Conservation (phyloP, 2,329 filamentous ascomycete species). For the Monilinia vaccinii-corymbosi region DNA sequence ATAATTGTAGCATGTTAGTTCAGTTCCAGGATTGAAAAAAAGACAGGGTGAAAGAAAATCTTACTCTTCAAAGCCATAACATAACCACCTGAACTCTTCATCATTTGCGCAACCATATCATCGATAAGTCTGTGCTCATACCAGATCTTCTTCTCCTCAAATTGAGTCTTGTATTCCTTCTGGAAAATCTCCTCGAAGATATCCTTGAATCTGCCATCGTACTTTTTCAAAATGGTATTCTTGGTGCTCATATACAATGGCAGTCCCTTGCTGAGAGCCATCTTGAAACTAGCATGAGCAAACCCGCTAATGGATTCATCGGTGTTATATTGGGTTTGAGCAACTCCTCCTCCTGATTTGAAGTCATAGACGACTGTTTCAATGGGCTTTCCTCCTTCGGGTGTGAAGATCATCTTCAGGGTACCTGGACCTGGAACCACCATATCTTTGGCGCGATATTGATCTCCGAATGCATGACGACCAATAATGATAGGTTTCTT, state of each 20-base stretch:
- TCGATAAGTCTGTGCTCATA: constrained; percentile 99
- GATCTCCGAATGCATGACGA: constrained; percentile 95
- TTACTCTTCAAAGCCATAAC: constrained; percentile 97
- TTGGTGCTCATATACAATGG: constrained; percentile 99
- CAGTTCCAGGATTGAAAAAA: neutral
- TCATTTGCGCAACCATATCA: constrained; percentile 99
- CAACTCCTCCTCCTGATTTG: constrained; percentile 75
- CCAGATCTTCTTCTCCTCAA: constrained; percentile 91
- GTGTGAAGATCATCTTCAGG: constrained; percentile 91
- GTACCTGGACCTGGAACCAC: constrained; percentile 78
- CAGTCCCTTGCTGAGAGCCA: constrained; percentile 75
- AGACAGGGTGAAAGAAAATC: constrained; percentile 28
- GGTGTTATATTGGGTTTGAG: constrained; percentile 97
- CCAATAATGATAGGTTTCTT: constrained; percentile 99
- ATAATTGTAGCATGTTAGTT: constrained; percentile 17
- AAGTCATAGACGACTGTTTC: constrained; percentile 87
- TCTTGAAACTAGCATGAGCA: constrained; percentile 93
- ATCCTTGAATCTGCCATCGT: constrained; percentile 98
- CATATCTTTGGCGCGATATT: constrained; percentile 92
- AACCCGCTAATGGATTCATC: constrained; percentile 92
- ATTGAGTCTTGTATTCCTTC: constrained; percentile 72
- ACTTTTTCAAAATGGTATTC: constrained; percentile 99
- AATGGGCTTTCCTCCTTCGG: constrained; percentile 70
- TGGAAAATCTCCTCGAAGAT: constrained; percentile 98
- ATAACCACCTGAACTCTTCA: constrained; percentile 95